A percentile compares a stretch with the other conserved stretches of the same genome.
Evolutionary conservation across 2,329 filamentous ascomycete genomes (phyloP).

Genomic region (Colletotrichum sp.): DNA sequence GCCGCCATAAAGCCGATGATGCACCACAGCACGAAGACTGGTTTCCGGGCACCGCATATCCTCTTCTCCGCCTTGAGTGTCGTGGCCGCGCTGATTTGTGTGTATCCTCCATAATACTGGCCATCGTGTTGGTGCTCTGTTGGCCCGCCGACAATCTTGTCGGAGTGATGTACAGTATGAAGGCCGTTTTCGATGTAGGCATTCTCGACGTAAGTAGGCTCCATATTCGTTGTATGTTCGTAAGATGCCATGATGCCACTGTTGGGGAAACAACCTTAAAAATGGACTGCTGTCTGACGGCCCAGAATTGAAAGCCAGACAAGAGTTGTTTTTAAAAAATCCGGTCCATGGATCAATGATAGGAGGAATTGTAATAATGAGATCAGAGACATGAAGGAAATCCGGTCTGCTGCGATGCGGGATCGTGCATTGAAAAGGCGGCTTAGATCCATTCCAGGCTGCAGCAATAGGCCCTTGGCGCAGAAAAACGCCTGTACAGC

Average conservation of each 20-base stretch:
- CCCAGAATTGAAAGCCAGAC: background rate
- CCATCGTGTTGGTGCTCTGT: background rate
- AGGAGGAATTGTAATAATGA: background rate
- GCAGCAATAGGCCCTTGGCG: background rate
- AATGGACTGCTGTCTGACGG: background rate
- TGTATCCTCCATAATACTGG: background rate
- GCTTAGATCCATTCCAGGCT: background rate
- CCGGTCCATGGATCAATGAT: background rate
- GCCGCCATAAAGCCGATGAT: background rate
- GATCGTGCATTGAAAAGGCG: background rate
- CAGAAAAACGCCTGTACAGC: background rate
- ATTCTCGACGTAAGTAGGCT: background rate
- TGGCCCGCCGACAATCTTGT: background rate
- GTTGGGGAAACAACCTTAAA: background rate
- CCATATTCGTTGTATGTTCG: background rate
- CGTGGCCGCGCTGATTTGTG: background rate
- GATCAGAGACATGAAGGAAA: background rate
- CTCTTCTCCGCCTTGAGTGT: background rate
- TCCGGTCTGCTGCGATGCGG: background rate
- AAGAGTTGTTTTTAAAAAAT: background rate
- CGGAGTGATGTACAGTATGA: background rate
- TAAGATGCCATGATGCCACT: background rate
- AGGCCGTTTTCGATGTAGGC: background rate
- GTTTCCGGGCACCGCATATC: background rate
- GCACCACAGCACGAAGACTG: background rate